Evolutionary conservation across 108 stramenopile species (phyloP), one percentile per base, ranked within the genome.

Genomic region (Mediolabrus comicus): DNA sequence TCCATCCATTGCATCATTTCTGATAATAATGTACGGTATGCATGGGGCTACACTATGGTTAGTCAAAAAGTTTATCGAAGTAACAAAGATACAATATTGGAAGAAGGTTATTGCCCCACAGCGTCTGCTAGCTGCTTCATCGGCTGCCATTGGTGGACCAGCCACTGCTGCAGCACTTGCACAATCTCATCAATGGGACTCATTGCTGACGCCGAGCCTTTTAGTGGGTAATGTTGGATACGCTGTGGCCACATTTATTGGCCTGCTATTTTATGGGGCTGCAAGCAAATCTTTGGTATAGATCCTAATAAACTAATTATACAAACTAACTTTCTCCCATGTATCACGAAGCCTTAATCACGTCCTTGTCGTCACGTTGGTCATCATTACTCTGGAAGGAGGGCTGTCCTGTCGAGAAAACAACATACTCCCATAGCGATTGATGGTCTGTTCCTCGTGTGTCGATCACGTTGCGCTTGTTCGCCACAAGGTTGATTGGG

Each of bases 61-160:
- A 0, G n/a, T 73, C n/a, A 55, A 83, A 34, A 46, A 51, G 53
- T 60, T 86, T 41, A 35, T 78, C 26, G 46, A 49, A 24, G 17
- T 49, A 9, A 49, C 46, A 49, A 49, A 49, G 46, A 49, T 49
- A 49, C 46, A 24, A 49, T 29, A 35, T 12, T 75, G 75, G 74
- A 53, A 55, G 36, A 66, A 59, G 32, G 63, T 59, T 31, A 19
- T 74, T 81, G 49, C 62, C 62, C 82, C 87, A 14, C 92, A 90
- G 66, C 77, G 89, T 28, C 62, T 93, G 14, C 57, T 93, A 36
- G 78, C 84, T 31, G 89, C 89, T 25, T 91, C 89, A 1, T 85
- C 84, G 14, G 89, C 89, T 19, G 92, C 92, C 13, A 93, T 93
- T 60, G 92, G 92, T 10, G 92, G 92, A 2, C 92, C 92, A 2